Conservation (phyloP, 164 flowering plant genomes). For the Saururus chinensis region DNA sequence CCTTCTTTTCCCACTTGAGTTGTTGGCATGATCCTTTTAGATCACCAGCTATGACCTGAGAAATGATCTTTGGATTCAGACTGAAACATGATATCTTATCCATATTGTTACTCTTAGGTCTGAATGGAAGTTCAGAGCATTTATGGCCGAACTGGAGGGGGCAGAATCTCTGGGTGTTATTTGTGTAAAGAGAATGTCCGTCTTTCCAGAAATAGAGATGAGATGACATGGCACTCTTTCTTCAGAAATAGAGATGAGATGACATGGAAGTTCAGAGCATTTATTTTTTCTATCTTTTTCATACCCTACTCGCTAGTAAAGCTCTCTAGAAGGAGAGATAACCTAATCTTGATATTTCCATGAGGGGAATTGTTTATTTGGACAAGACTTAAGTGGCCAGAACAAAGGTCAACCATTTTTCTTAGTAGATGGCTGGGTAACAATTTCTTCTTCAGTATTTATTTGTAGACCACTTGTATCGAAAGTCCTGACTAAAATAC, state of each 20-base stretch:
- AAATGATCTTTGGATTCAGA: background rate
- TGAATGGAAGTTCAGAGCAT: background rate
- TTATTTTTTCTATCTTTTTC: too few species aligned
- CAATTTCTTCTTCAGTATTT: background rate
- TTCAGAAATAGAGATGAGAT: too few species aligned
- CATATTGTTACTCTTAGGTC: background rate
- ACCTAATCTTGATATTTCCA: too few species aligned
- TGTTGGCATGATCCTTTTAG: background rate
- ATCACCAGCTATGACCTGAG: background rate
- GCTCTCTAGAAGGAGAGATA: too few species aligned
- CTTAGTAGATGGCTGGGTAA: background rate
- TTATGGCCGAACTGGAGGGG: too few species aligned
- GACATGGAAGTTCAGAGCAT: too few species aligned
- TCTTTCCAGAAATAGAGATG: too few species aligned
- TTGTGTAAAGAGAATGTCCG: too few species aligned
- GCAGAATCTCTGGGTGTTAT: too few species aligned
- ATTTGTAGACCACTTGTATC: background rate
- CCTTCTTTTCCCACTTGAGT: background rate
- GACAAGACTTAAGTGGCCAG: background rate
- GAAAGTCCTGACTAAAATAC: background rate
- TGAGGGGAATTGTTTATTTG: background rate
- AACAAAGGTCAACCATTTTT: background rate
- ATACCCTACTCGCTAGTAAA: too few species aligned
- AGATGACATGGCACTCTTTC: too few species aligned
- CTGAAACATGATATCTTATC: background rate